Evolutionary conservation across 1,284 basidiomycete genomes (phyloP).

Genomic region (Puccinia horiana): DNA sequence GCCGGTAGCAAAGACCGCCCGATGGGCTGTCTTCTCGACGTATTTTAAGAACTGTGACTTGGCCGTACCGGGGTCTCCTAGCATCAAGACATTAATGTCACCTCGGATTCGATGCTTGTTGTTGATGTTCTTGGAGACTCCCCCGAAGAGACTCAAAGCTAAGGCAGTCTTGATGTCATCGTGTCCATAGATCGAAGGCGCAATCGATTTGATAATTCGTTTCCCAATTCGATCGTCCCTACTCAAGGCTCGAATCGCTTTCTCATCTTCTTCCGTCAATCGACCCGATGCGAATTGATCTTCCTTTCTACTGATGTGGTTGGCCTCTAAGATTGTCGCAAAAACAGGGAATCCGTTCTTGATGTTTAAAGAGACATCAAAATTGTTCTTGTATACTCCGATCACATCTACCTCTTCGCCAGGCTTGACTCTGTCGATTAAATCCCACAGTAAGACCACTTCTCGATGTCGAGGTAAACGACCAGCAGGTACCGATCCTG

Average conservation of each 20-base stretch:
- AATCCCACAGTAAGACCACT: conserved; percentile 78
- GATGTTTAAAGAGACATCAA: conserved; percentile 63
- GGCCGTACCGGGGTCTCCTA: conserved; percentile 97
- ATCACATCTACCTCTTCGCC: conserved; percentile 92
- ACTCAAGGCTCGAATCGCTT: conserved; percentile 85
- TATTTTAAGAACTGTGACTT: conserved; percentile 98
- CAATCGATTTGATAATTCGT: conserved; percentile 88
- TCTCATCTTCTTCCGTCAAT: conserved; percentile 94
- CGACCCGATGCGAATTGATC: conserved; percentile 65
- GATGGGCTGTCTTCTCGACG: conserved; percentile 90
- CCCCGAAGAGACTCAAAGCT: conserved; percentile 89
- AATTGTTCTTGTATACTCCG: conserved; percentile 97
- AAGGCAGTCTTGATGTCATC: conserved; percentile 99
- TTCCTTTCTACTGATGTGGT: conserved; percentile 67
- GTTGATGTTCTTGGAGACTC: conserved; percentile 95
- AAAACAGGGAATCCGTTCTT: conserved; percentile 75
- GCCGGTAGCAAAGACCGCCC: conserved; percentile 96
- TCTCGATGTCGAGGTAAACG: conserved; percentile 95
- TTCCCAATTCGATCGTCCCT: conserved; percentile 89
- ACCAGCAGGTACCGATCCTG: conserved; percentile 99
- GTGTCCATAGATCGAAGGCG: conserved; percentile 94
- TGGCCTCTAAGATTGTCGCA: conserved; percentile 82
- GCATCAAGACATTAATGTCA: conserved; percentile 93
- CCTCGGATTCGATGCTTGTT: conserved; percentile 79
- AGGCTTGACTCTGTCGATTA: conserved; percentile 88